Conservation (phyloP, 192 early-diverging fungal genomes). For the Coemansia nantahalensis region DNA sequence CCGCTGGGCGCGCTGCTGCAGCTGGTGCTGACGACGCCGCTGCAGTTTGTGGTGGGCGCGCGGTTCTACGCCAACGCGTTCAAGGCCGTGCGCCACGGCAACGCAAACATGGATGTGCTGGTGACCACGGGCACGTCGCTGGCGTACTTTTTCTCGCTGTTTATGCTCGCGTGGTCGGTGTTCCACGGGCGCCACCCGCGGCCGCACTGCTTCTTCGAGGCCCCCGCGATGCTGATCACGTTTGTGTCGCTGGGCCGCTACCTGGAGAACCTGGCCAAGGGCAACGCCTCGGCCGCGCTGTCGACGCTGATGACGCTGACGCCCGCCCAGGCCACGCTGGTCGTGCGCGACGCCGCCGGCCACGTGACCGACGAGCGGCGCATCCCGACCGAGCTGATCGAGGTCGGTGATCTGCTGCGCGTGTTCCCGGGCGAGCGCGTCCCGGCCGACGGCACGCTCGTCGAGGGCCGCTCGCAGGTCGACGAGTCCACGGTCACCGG, state of each 20-base stretch:
- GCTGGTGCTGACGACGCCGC: constrained; percentile 80
- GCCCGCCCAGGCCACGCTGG: constrained; percentile 69
- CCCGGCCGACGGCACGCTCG: constrained; percentile 83
- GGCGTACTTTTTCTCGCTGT: constrained; percentile 79
- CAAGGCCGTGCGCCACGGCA: constrained; percentile 74
- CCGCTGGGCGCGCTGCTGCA: constrained; percentile 64
- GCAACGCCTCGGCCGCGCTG: constrained; percentile 84
- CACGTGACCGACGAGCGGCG: constrained; percentile 55
- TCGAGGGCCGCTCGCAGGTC: constrained; percentile 69
- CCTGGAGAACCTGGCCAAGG: constrained; percentile 94
- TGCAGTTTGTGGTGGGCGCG: constrained; percentile 86
- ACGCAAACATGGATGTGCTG: constrained; percentile 96
- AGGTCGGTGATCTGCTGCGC: constrained; percentile 81
- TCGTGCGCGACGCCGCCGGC: constrained; percentile 36
- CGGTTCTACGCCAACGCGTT: constrained; percentile 78
- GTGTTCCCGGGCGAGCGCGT: constrained; percentile 92
- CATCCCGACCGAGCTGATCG: constrained; percentile 84
- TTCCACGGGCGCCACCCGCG: constrained; percentile 52
- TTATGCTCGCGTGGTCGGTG: constrained; percentile 69
- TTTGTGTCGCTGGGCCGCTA: constrained; percentile 93
- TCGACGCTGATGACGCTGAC: constrained; percentile 85
- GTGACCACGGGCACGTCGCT: constrained; percentile 82
- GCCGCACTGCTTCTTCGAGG: constrained; percentile 92
- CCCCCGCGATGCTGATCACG: constrained; percentile 84
- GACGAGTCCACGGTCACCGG: constrained; percentile 98